These are phyloP conservation scores for Ascochyta koolunga DNA, from an alignment of 2,329 filamentous ascomycete genomes.

Conservation along the genomic window DNA sequence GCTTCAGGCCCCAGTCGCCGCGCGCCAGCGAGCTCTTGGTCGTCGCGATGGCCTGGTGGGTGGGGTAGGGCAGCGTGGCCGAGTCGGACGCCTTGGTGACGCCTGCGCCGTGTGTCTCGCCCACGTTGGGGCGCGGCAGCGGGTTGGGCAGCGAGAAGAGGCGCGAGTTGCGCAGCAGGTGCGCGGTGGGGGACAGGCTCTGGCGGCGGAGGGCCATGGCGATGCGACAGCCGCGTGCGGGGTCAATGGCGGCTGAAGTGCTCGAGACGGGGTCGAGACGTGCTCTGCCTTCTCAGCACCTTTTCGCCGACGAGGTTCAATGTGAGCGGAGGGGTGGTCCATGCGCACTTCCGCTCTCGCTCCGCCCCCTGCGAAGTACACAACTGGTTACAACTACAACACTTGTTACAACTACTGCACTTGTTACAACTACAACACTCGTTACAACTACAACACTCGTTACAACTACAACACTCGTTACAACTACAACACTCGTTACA, in stretches of 20 bases:
- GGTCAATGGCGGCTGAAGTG: slow-evolving; percentile 43
- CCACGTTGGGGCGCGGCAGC: slow-evolving; percentile 65
- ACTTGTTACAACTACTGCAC: too few relatives aligned
- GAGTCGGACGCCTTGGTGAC: slow-evolving; percentile 64
- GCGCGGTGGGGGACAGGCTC: slow-evolving; percentile 63
- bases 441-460: too few relatives aligned
- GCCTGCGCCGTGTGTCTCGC: slow-evolving; percentile 55
- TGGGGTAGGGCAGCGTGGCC: slow-evolving; percentile 79
- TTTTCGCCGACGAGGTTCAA: too few relatives aligned
- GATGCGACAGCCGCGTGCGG: slow-evolving; percentile 45
- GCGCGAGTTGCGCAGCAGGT: slow-evolving; percentile 82
- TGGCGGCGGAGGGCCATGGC: slow-evolving; percentile 45
- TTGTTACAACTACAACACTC: too few relatives aligned
- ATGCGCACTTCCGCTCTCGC: too few relatives aligned
- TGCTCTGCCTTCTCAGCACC: too few relatives aligned
- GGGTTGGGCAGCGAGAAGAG: slow-evolving; percentile 86
- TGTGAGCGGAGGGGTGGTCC: too few relatives aligned
- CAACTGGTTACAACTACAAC: too few relatives aligned
- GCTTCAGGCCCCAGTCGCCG: slow-evolving; percentile 94
- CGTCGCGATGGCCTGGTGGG: slow-evolving; percentile 80
- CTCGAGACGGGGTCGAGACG: neutral
- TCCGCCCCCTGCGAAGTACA: too few relatives aligned
- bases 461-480: too few relatives aligned
- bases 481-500: too few relatives aligned
- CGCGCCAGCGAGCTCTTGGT: slow-evolving; percentile 72